Evolutionary conservation across 192 early-diverging fungal species (phyloP).

Genomic region (Coemansia sp.): DNA sequence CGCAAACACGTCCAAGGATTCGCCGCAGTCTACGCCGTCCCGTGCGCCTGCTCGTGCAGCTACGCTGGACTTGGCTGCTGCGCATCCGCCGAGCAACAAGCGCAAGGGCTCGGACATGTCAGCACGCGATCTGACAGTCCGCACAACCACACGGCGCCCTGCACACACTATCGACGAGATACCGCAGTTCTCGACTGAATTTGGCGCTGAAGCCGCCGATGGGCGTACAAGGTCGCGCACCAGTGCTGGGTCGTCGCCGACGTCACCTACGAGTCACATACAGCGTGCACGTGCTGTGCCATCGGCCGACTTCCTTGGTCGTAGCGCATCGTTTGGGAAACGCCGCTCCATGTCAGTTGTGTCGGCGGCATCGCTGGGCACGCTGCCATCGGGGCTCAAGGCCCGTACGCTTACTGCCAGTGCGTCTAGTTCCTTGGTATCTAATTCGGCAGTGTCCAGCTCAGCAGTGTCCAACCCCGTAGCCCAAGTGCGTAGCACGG

Average conservation of each 20-base stretch:
- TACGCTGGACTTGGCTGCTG: neutral
- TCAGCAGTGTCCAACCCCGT: neutral
- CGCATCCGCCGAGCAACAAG: conserved; percentile 13
- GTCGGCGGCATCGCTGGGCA: conserved; percentile 18
- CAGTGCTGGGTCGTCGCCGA: conserved; percentile 28
- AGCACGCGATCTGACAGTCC: neutral
- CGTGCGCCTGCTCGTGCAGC: neutral
- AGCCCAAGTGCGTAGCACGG: neutral
- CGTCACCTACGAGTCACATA: conserved; percentile 11
- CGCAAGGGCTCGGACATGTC: conserved; percentile 26
- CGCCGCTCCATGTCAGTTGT: conserved; percentile 50
- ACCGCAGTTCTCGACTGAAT: conserved; percentile 28
- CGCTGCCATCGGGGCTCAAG: neutral
- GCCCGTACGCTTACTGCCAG: neutral
- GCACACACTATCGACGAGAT: conserved; percentile 47
- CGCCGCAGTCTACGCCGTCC: neutral
- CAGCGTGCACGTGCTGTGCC: neutral
- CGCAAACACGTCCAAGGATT: conserved; percentile 15
- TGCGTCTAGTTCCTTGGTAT: neutral
- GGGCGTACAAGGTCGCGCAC: conserved; percentile 25
- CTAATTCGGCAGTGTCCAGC: conserved; percentile 1
- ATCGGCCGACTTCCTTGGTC: neutral
- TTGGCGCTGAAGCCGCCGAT: conserved; percentile 18
- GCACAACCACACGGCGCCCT: neutral
- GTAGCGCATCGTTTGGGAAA: conserved; percentile 25